Percentiles rank a stretch among this genome's conserved stretches.
Conservation (phyloP, 257 asterid genomes). For the Handroanthus guayacan region DNA sequence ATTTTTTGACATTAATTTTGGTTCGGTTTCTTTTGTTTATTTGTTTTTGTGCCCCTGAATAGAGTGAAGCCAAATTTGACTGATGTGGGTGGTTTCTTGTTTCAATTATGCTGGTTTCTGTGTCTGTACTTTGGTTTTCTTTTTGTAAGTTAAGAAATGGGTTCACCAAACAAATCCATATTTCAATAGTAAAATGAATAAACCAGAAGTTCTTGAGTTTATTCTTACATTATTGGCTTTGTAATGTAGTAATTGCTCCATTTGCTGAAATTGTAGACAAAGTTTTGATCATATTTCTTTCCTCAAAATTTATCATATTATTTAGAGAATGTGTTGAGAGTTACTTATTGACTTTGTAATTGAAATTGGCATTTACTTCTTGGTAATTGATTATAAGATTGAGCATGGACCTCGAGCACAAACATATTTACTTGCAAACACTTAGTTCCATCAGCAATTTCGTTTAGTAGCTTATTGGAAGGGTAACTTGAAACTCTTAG, state of each 20-base stretch:
- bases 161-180: not conserved
- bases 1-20: not conserved
- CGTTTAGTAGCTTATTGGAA: not conserved
- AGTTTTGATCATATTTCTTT: not conserved
- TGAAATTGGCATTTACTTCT: not conserved
- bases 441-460: too few species aligned
- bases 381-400: not conserved
- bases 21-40: not conserved
- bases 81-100: not conserved
- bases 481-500: not conserved
- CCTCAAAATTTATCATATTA: not conserved
- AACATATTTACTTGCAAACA: not conserved
- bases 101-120: not conserved
- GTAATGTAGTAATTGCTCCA: not conserved
- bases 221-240: not conserved
- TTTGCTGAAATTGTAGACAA: not conserved
- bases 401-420: not conserved
- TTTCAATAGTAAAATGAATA: not conserved
- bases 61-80: not conserved
- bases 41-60: constrained; percentile 6
- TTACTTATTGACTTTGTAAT: not conserved
- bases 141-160: not conserved
- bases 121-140: too few species aligned
- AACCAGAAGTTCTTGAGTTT: not conserved
- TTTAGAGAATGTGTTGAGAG: not conserved